These are phyloP conservation scores for Maudiozyma humilis DNA, from an alignment of 1,139 yeast species.

Conservation along the genomic window DNA sequence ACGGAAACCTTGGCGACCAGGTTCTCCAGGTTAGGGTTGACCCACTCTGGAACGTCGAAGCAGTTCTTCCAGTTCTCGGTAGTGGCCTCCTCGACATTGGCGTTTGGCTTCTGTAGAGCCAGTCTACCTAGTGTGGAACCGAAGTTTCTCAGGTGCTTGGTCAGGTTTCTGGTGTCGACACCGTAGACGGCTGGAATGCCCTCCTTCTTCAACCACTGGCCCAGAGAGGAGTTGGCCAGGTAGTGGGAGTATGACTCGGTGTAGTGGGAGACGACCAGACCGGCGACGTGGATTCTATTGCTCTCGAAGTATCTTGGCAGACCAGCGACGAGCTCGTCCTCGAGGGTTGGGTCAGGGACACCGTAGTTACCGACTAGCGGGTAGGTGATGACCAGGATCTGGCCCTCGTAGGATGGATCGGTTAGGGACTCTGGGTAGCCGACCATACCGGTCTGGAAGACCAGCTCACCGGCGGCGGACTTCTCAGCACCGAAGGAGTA, in stretches of 20 bases:
- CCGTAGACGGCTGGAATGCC: conserved; percentile 95
- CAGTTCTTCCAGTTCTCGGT: conserved; percentile 48
- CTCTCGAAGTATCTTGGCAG: conserved; percentile 93
- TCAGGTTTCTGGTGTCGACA: conserved; percentile 91
- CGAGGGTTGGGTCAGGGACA: conserved; percentile 80
- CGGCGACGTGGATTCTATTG: conserved; percentile 86
- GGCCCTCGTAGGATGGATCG: conserved; percentile 98
- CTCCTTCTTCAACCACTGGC: conserved; percentile 86
- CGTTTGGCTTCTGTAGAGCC: conserved; percentile 47
- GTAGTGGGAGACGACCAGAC: conserved; percentile 93
- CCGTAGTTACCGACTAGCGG: conserved; percentile 98
- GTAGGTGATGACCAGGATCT: conserved; percentile 90
- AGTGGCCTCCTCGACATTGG: conserved; percentile 37
- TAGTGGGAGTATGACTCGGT: conserved; percentile 93
- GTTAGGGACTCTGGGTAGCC: conserved; percentile 98
- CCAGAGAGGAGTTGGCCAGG: conserved; percentile 86
- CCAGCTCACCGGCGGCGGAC: conserved; percentile 88
- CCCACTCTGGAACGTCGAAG: conserved; percentile 79
- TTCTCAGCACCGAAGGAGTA: conserved; percentile 95
- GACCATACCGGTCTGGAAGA: conserved; percentile 99
- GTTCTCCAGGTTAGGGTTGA: conserved; percentile 84
- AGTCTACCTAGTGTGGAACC: conserved; percentile 92
- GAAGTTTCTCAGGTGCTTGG: conserved; percentile 82
- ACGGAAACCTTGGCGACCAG: conserved; percentile 86
- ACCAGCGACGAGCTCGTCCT: conserved; percentile 66